Evolutionary conservation across 2,329 filamentous ascomycete genomes (phyloP), one percentile per base, ranked within the genome.

Genomic region (Cladosporium phlei): DNA sequence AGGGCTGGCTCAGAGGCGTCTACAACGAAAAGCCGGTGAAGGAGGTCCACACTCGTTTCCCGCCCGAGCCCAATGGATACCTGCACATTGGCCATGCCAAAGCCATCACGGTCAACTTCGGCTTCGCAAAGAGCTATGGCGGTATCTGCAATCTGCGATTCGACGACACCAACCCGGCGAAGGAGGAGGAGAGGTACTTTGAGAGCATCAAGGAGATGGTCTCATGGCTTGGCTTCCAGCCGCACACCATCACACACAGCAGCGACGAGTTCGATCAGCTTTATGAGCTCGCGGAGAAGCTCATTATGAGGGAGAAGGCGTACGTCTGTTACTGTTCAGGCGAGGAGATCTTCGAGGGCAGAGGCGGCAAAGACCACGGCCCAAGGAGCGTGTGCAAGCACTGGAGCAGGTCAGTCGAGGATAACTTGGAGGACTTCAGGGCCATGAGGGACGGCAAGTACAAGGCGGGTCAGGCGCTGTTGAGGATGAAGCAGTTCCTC

Each of bases 101-200:
- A 72, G 91, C 93, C 17, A 96, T 97, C 65, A 85, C 88, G 0
- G 82, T 97, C 66, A 96, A 97, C 69, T 97, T 97, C 69, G 91
- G 91, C 5, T 97, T 96, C 65, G 91, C 93, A 11, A 81, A 79
- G 61, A 82, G 83, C 61, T 86, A 95, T 63, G 85, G 85, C 27
- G 91, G 91, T 49, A 74, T 83, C 52, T 86, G 81, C 66, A 84
- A 85, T 60, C 69, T 89, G 52, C 78, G 91, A 59, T 95, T 87
- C 66, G 93, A 97, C 65, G 93, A 97, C 60, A 97, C 93, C 11
- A 97, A 97, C 65, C 93, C 93, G 1, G 88, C 90, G 54, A 87
- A 86, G 37, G 93, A 97, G 66, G 86, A 96, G 64, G 87, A 95
- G 67, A 77, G 84, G 49, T 97, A 90, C 68, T 94, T 94, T 62